Evolutionary conservation across 2,329 filamentous ascomycete species (phyloP).

Genomic region (Microsporum audouinii): DNA sequence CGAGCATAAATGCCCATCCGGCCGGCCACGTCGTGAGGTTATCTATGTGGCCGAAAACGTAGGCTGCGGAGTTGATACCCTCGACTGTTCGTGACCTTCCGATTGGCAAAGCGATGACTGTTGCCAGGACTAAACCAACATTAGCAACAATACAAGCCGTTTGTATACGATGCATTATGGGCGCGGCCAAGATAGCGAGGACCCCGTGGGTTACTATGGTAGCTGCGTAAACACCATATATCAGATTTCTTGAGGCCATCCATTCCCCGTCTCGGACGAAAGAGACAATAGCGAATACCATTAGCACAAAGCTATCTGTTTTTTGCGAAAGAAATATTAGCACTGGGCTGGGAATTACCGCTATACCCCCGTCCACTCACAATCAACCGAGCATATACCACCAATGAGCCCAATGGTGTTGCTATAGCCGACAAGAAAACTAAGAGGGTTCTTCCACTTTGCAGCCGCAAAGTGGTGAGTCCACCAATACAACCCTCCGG

Average conservation of each 20-base stretch:
- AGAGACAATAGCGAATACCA: constrained; percentile 49
- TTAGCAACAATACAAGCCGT: constrained; percentile 47
- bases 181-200: constrained; percentile 42
- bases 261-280: constrained; percentile 47
- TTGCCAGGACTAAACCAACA: constrained; percentile 44
- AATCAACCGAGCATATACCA: constrained; percentile 52
- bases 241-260: constrained; percentile 43
- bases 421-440: constrained; percentile 50
- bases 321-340: not conserved
- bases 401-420: constrained; percentile 52
- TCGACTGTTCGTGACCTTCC: constrained; percentile 27
- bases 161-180: constrained; percentile 50
- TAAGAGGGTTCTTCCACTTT: constrained; percentile 46
- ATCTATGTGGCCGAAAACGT: constrained; percentile 46
- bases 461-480: constrained; percentile 49
- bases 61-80: constrained; percentile 30
- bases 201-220: constrained; percentile 45
- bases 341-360: not conserved
- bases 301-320: constrained; percentile 41
- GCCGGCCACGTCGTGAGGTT: constrained; percentile 49
- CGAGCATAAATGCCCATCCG: constrained; percentile 49
- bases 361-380: constrained; percentile 17
- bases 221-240: constrained; percentile 48
- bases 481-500: constrained; percentile 49
- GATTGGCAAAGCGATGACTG: constrained; percentile 47